Evolutionary conservation across 2,329 filamentous ascomycete species (phyloP).

Genomic region (Fusarium albidum): DNA sequence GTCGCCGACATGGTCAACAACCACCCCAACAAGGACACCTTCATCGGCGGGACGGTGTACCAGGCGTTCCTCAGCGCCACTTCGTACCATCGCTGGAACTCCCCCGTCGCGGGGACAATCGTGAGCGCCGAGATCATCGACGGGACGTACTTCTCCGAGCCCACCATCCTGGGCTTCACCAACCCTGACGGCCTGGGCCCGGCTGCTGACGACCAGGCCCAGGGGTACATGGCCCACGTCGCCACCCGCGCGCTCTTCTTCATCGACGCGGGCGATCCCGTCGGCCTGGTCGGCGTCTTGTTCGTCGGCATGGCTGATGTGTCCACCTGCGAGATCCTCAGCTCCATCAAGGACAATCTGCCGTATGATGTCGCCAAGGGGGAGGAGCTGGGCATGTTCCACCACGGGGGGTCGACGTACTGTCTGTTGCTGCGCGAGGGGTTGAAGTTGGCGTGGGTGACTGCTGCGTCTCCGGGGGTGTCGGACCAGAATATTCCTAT

Average conservation of each 20-base stretch:
- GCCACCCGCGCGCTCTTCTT: conserved; percentile 73
- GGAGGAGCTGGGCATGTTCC: conserved; percentile 76
- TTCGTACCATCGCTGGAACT: conserved; percentile 74
- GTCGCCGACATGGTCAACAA: conserved; percentile 65
- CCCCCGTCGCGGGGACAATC: conserved; percentile 67
- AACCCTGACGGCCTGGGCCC: conserved; percentile 29
- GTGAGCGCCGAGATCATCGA: conserved; percentile 54
- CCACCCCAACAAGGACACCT: conserved; percentile 56
- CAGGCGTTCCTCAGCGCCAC: conserved; percentile 71
- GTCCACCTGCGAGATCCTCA: conserved; percentile 66
- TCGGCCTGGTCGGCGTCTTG: conserved; percentile 74
- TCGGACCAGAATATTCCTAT: conserved; percentile 26
- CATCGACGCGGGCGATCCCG: conserved; percentile 70
- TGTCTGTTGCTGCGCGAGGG: conserved; percentile 68
- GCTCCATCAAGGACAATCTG: conserved; percentile 1
- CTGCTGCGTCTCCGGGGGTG: conserved; percentile 19
- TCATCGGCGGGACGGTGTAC: conserved; percentile 69
- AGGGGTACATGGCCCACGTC: conserved; percentile 69
- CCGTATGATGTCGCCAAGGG: conserved; percentile 57
- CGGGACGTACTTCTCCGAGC: conserved; percentile 71
- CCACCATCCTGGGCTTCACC: conserved; percentile 4
- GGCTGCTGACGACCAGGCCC: conserved; percentile 47
- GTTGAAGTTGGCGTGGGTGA: conserved; percentile 49
- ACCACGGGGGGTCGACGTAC: conserved; percentile 73
- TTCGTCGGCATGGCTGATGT: conserved; percentile 77